Evolutionary conservation across 305 asterid species (phyloP), one percentile per base, ranked within the genome.

Genomic region (Solanum hybrid): DNA sequence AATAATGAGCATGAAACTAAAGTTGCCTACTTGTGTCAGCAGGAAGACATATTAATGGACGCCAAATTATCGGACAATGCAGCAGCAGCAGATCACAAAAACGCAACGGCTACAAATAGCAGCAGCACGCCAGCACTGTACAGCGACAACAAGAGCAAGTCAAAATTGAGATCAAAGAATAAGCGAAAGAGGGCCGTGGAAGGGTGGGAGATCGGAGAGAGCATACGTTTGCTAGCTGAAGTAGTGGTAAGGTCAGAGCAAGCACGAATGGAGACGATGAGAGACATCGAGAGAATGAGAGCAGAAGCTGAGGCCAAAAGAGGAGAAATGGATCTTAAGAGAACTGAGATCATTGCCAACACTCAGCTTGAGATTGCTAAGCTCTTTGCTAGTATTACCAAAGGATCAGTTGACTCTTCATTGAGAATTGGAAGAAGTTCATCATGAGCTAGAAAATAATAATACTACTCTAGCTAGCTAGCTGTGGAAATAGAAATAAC

Each of bases 311-410:
- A 96, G 82, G 95, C 92, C 22, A 96, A 94, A 93, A 94, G 98
- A 87, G 97, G 94, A 72, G 98, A 96, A 88, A 93, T 96, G 92
- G 98, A 95, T 68, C 98, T 95, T 57, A 95, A 93, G 89, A 80
- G 97, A 70, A 96, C 98, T 0, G 96, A 96, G 92, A 96, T 96
- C 36, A 95, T 96, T 20, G 98, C 97, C 41, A 94, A 94, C 86
- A 94, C 98, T 91, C 98, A 96, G 38, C 94, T 96, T 84, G 96
- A 96, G 89, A 96, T 96, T 79, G 98, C 98, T 31, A 95, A 92
- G 93, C 92, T 96, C 26, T 95, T 95, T 92, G 96, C 97, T 10
- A 88, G 91, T 13, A 93, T 90, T 76, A 86, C 85, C 34, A 89
- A 92, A 83, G 92, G 94, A 29, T 79, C 86, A 85, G 90, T 92